Percentiles rank a stretch among this genome's conserved stretches.
Conservation (phyloP, 2,329 filamentous ascomycete species). For the Arthrinium puccinioides region DNA sequence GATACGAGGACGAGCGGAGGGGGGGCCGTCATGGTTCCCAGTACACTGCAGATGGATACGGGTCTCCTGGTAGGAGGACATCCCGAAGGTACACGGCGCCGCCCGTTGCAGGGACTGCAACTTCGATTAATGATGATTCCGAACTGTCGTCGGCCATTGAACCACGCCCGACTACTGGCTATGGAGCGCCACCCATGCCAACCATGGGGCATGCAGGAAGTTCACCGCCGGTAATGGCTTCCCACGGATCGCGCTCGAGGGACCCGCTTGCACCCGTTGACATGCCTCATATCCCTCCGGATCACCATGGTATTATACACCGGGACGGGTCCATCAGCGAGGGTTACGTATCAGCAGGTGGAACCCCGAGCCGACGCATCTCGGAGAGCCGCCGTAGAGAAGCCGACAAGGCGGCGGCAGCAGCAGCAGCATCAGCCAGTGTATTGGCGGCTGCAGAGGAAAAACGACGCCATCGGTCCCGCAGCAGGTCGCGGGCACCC, state of each 20-base stretch:
- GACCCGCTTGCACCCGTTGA: constrained; percentile 28
- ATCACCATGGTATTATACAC: constrained; percentile 38
- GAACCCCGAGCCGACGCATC: constrained; percentile 30
- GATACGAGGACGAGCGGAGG: constrained; percentile 41
- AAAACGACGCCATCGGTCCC: constrained; percentile 26
- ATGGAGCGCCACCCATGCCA: constrained; percentile 29
- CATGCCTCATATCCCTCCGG: constrained; percentile 50
- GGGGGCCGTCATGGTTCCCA: constrained; percentile 55
- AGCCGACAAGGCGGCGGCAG: constrained; percentile 37
- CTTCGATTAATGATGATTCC: constrained; percentile 19
- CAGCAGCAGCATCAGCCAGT: constrained; percentile 39
- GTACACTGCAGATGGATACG: constrained; percentile 63
- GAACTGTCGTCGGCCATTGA: constrained; percentile 31
- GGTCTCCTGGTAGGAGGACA: constrained; percentile 37
- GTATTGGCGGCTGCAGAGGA: constrained; percentile 42
- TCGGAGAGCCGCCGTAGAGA: constrained; percentile 36
- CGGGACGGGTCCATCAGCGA: constrained; percentile 34
- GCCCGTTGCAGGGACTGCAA: constrained; percentile 18
- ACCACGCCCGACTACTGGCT: constrained; percentile 24
- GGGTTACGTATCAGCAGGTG: constrained; percentile 32
- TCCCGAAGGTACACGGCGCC: constrained; percentile 21
- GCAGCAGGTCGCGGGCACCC: constrained; percentile 28
- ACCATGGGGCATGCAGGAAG: constrained; percentile 19
- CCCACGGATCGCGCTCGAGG: constrained; percentile 28
- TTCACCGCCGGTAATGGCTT: constrained; percentile 11